A percentile compares a stretch with the other conserved stretches of the same genome.
Conservation (phyloP, 2,329 filamentous ascomycete genomes). For the Stachybotrys echinatus region DNA sequence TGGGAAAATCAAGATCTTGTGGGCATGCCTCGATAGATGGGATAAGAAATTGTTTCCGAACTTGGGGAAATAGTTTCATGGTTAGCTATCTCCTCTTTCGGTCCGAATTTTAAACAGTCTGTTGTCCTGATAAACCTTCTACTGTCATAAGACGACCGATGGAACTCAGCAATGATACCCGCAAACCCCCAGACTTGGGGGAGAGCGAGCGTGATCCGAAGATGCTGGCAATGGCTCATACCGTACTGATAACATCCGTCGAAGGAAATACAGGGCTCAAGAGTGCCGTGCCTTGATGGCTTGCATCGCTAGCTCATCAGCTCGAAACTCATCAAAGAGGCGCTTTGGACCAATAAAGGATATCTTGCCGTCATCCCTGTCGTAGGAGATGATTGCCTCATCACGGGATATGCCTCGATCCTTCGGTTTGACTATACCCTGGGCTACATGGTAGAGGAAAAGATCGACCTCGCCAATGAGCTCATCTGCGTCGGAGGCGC, state of each 20-base stretch:
- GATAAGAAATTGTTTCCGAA: background rate
- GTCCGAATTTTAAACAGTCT: too few relatives aligned
- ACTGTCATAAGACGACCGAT: too few relatives aligned
- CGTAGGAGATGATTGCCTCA: background rate
- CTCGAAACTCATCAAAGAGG: background rate
- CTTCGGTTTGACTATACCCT: background rate
- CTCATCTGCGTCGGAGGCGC: conserved; percentile 1
- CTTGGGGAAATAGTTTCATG: too few relatives aligned
- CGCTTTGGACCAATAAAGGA: background rate
- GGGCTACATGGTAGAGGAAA: background rate
- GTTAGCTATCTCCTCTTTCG: too few relatives aligned
- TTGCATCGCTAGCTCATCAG: background rate
- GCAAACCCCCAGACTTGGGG: too few relatives aligned
- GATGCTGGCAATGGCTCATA: too few relatives aligned
- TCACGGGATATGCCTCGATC: background rate
- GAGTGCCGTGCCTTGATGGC: too few relatives aligned
- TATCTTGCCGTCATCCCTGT: background rate
- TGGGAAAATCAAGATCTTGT: background rate
- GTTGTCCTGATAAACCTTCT: too few relatives aligned
- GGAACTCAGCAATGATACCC: too few relatives aligned
- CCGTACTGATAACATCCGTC: too few relatives aligned
- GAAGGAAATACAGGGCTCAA: too few relatives aligned
- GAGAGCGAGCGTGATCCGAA: too few relatives aligned
- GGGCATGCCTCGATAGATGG: background rate
- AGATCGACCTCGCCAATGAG: conserved; percentile 1